phyloP scores from a whole-genome alignment of 495 filamentous ascomycete genomes.

The Oidiodendron maius region DNA sequence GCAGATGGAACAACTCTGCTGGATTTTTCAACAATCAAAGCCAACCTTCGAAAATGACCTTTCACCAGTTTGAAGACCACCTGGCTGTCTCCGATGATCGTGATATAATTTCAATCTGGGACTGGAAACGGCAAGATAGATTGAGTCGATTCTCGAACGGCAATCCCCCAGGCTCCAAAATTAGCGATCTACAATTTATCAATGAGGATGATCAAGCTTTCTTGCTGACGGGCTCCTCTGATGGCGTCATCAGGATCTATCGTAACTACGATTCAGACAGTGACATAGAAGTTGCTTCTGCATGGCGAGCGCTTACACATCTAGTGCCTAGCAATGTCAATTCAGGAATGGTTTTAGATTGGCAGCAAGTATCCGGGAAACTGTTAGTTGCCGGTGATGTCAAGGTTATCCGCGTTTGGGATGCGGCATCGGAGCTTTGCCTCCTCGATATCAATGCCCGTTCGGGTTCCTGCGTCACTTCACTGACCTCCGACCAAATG shows the following conservation, averaged over 20 bases:
- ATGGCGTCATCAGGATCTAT: slow-evolving; percentile 92
- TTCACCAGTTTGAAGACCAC: slow-evolving; percentile 97
- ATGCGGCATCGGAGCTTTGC: slow-evolving; percentile 88
- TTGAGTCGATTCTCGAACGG: slow-evolving; percentile 87
- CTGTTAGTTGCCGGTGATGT: slow-evolving; percentile 94
- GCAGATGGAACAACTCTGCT: slow-evolving; percentile 72
- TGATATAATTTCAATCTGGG: slow-evolving; percentile 87
- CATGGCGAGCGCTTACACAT: slow-evolving; percentile 88
- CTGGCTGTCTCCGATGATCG: slow-evolving; percentile 90
- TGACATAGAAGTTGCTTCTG: slow-evolving; percentile 77
- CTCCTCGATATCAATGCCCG: slow-evolving; percentile 91
- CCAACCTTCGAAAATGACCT: slow-evolving; percentile 86
- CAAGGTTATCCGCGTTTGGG: slow-evolving; percentile 92
- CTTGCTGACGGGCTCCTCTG: slow-evolving; percentile 88
- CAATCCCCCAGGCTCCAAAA: slow-evolving; percentile 83
- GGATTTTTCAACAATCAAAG: slow-evolving; percentile 79
- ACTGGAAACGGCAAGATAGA: slow-evolving; percentile 71
- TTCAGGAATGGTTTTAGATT: slow-evolving; percentile 92
- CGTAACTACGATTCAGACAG: slow-evolving; percentile 73
- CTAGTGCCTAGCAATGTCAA: slow-evolving; percentile 88
- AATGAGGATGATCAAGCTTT: slow-evolving; percentile 97
- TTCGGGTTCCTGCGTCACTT: slow-evolving; percentile 92
- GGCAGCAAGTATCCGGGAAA: slow-evolving; percentile 95
- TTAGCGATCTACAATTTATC: slow-evolving; percentile 92
- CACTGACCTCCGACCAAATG: slow-evolving; percentile 93